A percentile compares a stretch with the other conserved stretches of the same genome.
These are phyloP conservation scores for Vicia villosa DNA, from an alignment of 306 rosid species.

Conservation along the genomic window DNA sequence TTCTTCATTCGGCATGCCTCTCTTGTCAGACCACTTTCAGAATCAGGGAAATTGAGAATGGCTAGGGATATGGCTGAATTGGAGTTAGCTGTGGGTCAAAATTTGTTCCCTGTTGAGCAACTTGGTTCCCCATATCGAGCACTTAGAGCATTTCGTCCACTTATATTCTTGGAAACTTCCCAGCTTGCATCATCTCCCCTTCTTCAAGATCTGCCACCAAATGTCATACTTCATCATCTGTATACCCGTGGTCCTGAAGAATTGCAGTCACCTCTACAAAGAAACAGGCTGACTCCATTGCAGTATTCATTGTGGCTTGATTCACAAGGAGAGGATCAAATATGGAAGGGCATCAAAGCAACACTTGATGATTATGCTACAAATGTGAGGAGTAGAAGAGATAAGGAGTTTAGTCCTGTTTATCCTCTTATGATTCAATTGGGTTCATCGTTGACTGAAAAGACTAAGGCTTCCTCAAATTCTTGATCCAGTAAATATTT, in stretches of 20 bases:
- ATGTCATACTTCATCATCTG: slow-evolving; percentile 89
- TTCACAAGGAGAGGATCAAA: slow-evolving; percentile 98
- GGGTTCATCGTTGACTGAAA: slow-evolving; percentile 74
- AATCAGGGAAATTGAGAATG: slow-evolving; percentile 97
- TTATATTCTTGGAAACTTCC: slow-evolving; percentile 92
- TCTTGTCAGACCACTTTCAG: slow-evolving; percentile 96
- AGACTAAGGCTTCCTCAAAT: slow-evolving; percentile 45
- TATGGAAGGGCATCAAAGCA: slow-evolving; percentile 94
- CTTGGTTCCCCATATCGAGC: slow-evolving; percentile 97
- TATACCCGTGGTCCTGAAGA: slow-evolving; percentile 89
- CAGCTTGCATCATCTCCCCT: slow-evolving; percentile 87
- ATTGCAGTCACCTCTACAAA: slow-evolving; percentile 89
- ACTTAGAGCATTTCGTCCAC: slow-evolving; percentile 95
- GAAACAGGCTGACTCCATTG: slow-evolving; percentile 79
- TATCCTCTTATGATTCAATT: slow-evolving; percentile 93
- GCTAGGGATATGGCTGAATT: slow-evolving; percentile 99
- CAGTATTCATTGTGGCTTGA: slow-evolving; percentile 96
- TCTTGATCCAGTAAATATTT: slow-evolving; percentile 43
- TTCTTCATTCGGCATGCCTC: slow-evolving; percentile 97
- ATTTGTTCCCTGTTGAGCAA: slow-evolving; percentile 90
- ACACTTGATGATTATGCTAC: slow-evolving; percentile 90
- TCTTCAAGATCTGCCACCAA: slow-evolving; percentile 92
- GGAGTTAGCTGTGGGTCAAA: slow-evolving; percentile 95
- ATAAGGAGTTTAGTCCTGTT: slow-evolving; percentile 90
- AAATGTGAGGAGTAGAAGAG: slow-evolving; percentile 84